Base-by-base conservation (phyloP, 805 yeast species). In the Candida anglica region DNA sequence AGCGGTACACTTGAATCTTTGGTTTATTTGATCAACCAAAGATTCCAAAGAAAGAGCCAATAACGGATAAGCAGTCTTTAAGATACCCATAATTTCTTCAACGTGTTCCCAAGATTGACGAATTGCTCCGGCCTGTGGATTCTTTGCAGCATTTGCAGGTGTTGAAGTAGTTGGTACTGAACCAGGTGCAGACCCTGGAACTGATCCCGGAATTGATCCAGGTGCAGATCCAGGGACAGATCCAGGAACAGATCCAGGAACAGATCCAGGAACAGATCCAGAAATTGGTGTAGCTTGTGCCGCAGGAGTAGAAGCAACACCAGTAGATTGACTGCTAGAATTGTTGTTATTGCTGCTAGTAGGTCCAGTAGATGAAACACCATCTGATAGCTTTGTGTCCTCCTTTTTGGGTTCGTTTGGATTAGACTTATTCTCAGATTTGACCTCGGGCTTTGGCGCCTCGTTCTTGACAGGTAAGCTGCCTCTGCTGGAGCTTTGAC, bases 21-120 rank as follows among this genome's bases (percentile, higher is more conserved):
- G 96, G 50, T 81, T 82, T 36, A 93, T 86, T 64, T 94, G 98
- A 50, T 94, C 98, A 19, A 93, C 97, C 35, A 94, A 64, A 0
- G 98, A 87, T 58, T 93, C 99, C 43, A 94, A 70, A 0, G 97
- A 87, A 28, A 93, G 72, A 0, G 98, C 96, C 42, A 93, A 64
- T 34, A 93, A 64, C 2, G 99, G 99, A 56, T 89, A 93, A 0
- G 98, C 96, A 0, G 99, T 94, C 56, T 93, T 93, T 55, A 94
- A 66, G 36, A 93, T 89, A 15, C 94, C 93, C 85, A 88, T 87
- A 37, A 93, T 83, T 50, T 91, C 98, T 34, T 76, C 81, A 17
- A 89, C 89, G 50, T 91, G 81, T 47, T 87, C 95, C 94, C 95
- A 87, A 8, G 98, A 94, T 58, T 86, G 91, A 37, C 77, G 75